Base-by-base conservation (phyloP, 306 rosid species). In the Astragalus glycyphyllos region DNA sequence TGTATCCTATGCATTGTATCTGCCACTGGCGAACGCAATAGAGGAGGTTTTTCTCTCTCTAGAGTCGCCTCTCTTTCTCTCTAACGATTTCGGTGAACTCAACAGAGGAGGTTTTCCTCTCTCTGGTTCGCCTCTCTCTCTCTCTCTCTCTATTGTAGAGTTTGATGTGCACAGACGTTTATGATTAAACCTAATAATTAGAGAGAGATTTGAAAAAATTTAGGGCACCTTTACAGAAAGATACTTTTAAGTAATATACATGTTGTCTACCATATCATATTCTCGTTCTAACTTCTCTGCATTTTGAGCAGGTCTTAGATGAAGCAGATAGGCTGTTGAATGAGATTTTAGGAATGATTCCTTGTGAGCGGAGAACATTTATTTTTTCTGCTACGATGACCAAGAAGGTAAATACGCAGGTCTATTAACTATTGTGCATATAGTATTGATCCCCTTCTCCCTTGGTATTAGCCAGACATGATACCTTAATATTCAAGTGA, bases 361-460 rank as follows among this genome's bases (percentile, higher is more conserved):
- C 98, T 54, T 89, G 78, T 54, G 88, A 90, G 34, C 80, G 98
- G 48, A 89, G 84, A 80, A 94, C 98, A 13, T 94, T 87, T 83
- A 74, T 94, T 65, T 94, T 94, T 83, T 94, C 98, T 75, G 98
- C 98, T 66, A 94, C 98, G 0, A 94, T 94, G 98, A 94, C 98
- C 8, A 91, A 86, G 72, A 94, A 94, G 98, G 98, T 90, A 77
- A 31, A 4, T 49, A n/a, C 41, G 45, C 40, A 56, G 35, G 65
- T 66, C 41, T 67, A 41, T 60, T 13, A 11, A n/a, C 16, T 50
- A 51, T 4, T 44, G 20, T 5, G 3, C 58, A 64, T 50, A 64
- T 38, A 10, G 11, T 45, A 41, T 32, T 4, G 0, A 26, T 14
- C 61, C 3, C 48, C 8, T 15, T 74, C 48, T 59, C 1, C 62